phyloP scores from a whole-genome alignment of 2,329 filamentous ascomycete genomes.

The Chaetomiaceae sp. region DNA sequence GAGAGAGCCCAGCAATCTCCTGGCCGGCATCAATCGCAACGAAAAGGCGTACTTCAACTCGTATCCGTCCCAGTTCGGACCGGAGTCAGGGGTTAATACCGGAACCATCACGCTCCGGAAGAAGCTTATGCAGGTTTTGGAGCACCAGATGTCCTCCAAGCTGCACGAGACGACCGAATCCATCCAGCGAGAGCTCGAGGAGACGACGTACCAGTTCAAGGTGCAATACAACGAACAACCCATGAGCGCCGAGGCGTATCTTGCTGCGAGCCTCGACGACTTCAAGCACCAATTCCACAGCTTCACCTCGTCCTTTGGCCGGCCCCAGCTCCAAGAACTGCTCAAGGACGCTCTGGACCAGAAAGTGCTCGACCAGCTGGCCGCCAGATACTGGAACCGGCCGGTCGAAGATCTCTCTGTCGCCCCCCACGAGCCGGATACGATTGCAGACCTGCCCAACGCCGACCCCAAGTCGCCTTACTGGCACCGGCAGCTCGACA shows the following conservation, averaged over 20 bases:
- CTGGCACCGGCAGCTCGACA: conserved; percentile 92
- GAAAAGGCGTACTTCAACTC: conserved; percentile 82
- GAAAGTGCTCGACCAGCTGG: conserved; percentile 86
- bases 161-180: conserved; percentile 85
- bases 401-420: conserved; percentile 78
- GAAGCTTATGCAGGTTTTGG: conserved; percentile 94
- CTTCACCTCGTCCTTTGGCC: conserved; percentile 84
- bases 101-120: conserved; percentile 85
- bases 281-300: conserved; percentile 98
- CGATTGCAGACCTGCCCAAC: conserved; percentile 73
- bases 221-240: conserved; percentile 98
- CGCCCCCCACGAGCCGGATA: conserved; percentile 62
- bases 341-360: conserved; percentile 92
- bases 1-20: conserved; percentile 73
- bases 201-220: conserved; percentile 97
- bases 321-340: conserved; percentile 81
- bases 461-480: conserved; percentile 80
- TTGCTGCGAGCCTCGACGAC: conserved; percentile 88
- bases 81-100: conserved; percentile 65
- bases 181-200: conserved; percentile 90
- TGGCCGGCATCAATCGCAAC: conserved; percentile 76
- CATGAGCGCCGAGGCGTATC: conserved; percentile 89
- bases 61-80: conserved; percentile 75
- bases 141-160: conserved; percentile 94
- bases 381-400: conserved; percentile 95